These are phyloP conservation scores for Funneliformis geosporum DNA, from an alignment of 192 early-diverging fungal species.

Conservation along the genomic window DNA sequence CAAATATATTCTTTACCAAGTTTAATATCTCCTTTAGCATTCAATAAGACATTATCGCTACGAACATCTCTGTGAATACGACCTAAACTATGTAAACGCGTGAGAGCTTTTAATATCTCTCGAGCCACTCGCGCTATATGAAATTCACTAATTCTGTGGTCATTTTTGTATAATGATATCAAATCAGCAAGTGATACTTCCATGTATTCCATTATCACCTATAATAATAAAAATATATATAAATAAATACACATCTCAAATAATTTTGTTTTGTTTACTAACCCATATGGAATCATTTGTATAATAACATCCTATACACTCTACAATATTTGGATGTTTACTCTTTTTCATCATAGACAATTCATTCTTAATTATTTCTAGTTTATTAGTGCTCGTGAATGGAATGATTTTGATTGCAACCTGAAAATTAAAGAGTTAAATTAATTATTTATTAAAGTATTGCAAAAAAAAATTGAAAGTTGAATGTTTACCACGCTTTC, in stretches of 20 bases:
- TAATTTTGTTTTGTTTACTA: neutral
- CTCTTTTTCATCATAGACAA: slow-evolving; percentile 87
- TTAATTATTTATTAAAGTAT: neutral
- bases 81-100: slow-evolving; percentile 69
- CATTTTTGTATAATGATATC: slow-evolving; percentile 72
- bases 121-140: slow-evolving; percentile 92
- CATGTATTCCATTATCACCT: slow-evolving; percentile 97
- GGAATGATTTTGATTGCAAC: slow-evolving; percentile 96
- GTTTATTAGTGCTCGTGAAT: slow-evolving; percentile 80
- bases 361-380: slow-evolving; percentile 89
- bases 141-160: slow-evolving; percentile 68
- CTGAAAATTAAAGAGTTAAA: slow-evolving; percentile 18
- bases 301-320: slow-evolving; percentile 85
- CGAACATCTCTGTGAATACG: slow-evolving; percentile 94
- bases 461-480: neutral
- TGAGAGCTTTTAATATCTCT: slow-evolving; percentile 78
- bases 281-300: slow-evolving; percentile 87
- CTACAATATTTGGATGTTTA: slow-evolving; percentile 90
- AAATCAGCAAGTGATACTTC: slow-evolving; percentile 97
- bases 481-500: slow-evolving; percentile 34
- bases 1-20: slow-evolving; percentile 46
- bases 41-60: slow-evolving; percentile 86
- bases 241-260: neutral
- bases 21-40: slow-evolving; percentile 83
- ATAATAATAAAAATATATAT: neutral